Base-by-base conservation (phyloP, 2,329 filamentous ascomycete genomes). In the Hawksworthiomyces lignivorus region DNA sequence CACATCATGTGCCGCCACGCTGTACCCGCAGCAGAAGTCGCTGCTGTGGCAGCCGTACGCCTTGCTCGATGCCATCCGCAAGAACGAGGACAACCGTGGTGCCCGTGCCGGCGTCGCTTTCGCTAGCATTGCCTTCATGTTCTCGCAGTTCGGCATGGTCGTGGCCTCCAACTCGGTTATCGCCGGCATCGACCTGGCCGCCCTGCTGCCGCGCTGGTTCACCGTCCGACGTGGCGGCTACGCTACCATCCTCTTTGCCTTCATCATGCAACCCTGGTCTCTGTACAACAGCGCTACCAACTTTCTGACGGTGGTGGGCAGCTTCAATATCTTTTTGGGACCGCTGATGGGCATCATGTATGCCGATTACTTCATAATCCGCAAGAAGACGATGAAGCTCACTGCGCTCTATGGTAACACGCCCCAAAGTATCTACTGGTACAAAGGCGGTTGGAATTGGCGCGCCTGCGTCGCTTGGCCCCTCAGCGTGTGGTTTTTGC, bases 201-300 rank as follows among this genome's bases (percentile, higher is more conserved):
- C 65, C 1, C 55, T 75, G 0, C 67, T 66, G 45, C 71, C 72
- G 1, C 62, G 59, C 24, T 75, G 67, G 46, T 66, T 78, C 56
- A 75, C 73, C 51, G 76, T 77, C 43, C 58, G 72, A 4, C 65
- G 74, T 2, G 75, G 75, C 2, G 63, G 64, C 3, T 71, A 70
- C 45, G 56, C 76, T 27, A 66, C 62, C 6, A 59, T 65, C 0
- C 48, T 70, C 4, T 54, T 73, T 4, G 63, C 61, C 12, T 63
- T 70, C 17, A 60, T 59, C 0, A 60, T 66, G 32, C 66, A 66
- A 44, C 72, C 72, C 0, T 77, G 72, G 72, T 56, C 73, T 39
- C 58, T 75, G 0, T 56, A 74, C 2, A 59, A 62, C 4, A 62
- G 59, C 0, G 66, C 70, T 2, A 55, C 58, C 14, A 64, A 62